These are phyloP conservation scores for Leishmania turanica DNA, from an alignment of 208 protist species.

Conservation along the genomic window DNA sequence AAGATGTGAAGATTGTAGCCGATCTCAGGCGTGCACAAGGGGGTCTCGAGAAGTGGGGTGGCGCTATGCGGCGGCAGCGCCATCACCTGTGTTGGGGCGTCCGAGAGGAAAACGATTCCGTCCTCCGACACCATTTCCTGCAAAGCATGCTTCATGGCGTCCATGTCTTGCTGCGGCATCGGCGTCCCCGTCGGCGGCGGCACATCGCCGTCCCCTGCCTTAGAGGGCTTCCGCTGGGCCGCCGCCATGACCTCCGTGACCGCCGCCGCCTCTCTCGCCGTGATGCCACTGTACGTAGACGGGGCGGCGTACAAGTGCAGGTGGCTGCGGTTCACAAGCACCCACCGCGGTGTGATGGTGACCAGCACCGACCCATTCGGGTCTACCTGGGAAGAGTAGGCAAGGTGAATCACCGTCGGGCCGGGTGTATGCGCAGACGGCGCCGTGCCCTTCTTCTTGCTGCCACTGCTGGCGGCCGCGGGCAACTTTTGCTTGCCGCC, in stretches of 20 bases:
- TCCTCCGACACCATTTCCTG: slow-evolving; percentile 27
- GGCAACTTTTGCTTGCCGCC: background rate
- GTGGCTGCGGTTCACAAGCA: slow-evolving; percentile 80
- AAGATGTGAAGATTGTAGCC: slow-evolving; percentile 77
- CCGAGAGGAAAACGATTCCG: slow-evolving; percentile 21
- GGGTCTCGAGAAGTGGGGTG: slow-evolving; percentile 58
- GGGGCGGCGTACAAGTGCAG: slow-evolving; percentile 63
- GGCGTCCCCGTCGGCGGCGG: slow-evolving; percentile 9
- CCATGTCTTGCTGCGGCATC: slow-evolving; percentile 29
- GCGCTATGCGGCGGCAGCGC: slow-evolving; percentile 47
- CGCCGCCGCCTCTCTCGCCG: slow-evolving; percentile 37
- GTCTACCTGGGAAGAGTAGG: slow-evolving; percentile 64
- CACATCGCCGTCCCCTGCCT: slow-evolving; percentile 7
- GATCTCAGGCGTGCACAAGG: slow-evolving; percentile 37
- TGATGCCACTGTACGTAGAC: slow-evolving; percentile 41
- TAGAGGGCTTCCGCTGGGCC: slow-evolving; percentile 19
- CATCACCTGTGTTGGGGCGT: slow-evolving; percentile 30
- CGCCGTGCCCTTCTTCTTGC: slow-evolving; percentile 5
- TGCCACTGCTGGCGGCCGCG: slow-evolving; percentile 1
- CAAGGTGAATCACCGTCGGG: slow-evolving; percentile 60
- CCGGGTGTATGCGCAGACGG: background rate
- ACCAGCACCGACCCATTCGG: slow-evolving; percentile 64
- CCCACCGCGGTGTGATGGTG: slow-evolving; percentile 83
- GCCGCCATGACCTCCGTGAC: slow-evolving; percentile 33
- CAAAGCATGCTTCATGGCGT: slow-evolving; percentile 34